Percentiles rank a stretch among this genome's conserved stretches.
phyloP scores from a whole-genome alignment of 768 basidiomycete species.

The Trametes maxima region DNA sequence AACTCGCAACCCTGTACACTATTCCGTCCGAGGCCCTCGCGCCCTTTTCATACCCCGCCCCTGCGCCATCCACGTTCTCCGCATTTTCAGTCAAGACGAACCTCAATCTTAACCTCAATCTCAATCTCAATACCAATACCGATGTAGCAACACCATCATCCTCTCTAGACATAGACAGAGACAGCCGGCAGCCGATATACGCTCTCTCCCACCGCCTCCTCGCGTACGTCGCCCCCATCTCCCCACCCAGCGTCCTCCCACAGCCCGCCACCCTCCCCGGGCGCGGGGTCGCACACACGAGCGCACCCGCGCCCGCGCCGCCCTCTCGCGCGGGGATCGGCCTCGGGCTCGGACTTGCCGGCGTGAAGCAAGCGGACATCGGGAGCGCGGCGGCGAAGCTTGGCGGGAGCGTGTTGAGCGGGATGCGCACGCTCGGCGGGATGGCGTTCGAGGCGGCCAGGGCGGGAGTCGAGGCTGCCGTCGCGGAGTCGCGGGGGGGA shows the following conservation, averaged over 20 bases:
- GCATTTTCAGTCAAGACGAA: too few species aligned
- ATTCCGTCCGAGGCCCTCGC: slow-evolving; percentile 51
- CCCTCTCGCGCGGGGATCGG: slow-evolving; percentile 12
- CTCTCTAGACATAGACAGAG: slow-evolving; percentile 36
- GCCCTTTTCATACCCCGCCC: slow-evolving; percentile 42
- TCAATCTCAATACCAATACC: slow-evolving; percentile 28
- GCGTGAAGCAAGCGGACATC: slow-evolving; percentile 49
- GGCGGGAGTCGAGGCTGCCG: slow-evolving; percentile 26
- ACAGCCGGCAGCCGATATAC: slow-evolving; percentile 51
- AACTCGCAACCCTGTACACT: slow-evolving; percentile 52
- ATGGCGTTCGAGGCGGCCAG: slow-evolving; percentile 55
- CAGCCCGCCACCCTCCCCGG: slow-evolving; percentile 1
- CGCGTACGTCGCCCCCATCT: slow-evolving; percentile 52
- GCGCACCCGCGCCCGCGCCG: slow-evolving; percentile 11
- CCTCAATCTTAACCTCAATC: background rate
- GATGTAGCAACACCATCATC: slow-evolving; percentile 35
- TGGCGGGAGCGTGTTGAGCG: slow-evolving; percentile 62
- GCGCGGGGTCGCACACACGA: slow-evolving; percentile 20
- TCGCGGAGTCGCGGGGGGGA: slow-evolving; percentile 21
- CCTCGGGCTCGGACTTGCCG: slow-evolving; percentile 31
- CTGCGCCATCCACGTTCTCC: too few species aligned
- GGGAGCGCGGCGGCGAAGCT: slow-evolving; percentile 59
- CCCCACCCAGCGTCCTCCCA: slow-evolving; percentile 26
- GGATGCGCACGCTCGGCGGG: slow-evolving; percentile 65
- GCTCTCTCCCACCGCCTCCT: slow-evolving; percentile 64